Evolutionary conservation across 2,329 filamentous ascomycete genomes (phyloP).

Genomic region (Diaporthe destruens): DNA sequence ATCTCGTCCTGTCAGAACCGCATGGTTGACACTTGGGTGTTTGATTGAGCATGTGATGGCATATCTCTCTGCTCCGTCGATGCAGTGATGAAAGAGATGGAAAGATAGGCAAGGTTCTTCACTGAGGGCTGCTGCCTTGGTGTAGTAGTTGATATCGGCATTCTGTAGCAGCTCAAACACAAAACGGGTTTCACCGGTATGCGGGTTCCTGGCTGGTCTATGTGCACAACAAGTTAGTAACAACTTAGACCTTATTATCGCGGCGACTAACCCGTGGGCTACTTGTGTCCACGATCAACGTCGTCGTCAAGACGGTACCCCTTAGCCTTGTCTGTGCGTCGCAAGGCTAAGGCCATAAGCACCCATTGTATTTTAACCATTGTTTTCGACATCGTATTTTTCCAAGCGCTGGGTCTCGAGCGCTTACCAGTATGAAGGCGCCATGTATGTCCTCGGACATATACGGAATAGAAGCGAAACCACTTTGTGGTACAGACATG

Average conservation of each 20-base stretch:
- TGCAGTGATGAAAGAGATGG: constrained; percentile 50
- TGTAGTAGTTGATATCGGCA: constrained; percentile 64
- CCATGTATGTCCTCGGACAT: too few relatives aligned
- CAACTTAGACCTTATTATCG: too few relatives aligned
- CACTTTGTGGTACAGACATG: neutral
- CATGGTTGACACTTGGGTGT: constrained; percentile 17
- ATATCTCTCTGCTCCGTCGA: constrained; percentile 35
- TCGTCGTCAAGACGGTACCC: too few relatives aligned
- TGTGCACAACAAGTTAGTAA: constrained; percentile 54
- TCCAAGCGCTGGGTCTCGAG: too few relatives aligned
- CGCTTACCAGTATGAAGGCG: too few relatives aligned
- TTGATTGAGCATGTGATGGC: constrained; percentile 42
- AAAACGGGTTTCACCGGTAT: constrained; percentile 59
- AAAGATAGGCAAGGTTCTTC: constrained; percentile 50
- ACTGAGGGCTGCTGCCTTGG: constrained; percentile 41
- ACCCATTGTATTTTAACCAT: too few relatives aligned
- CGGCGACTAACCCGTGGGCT: too few relatives aligned
- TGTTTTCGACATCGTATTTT: too few relatives aligned
- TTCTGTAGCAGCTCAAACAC: constrained; percentile 68
- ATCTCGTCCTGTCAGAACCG: constrained; percentile 45
- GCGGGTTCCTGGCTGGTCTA: constrained; percentile 51
- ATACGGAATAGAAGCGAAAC: too few relatives aligned
- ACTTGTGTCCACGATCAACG: too few relatives aligned
- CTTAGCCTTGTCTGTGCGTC: too few relatives aligned
- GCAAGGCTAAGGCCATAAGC: too few relatives aligned